Base-by-base conservation (phyloP, 2,329 filamentous ascomycete genomes). In the Aspergillus brunneoviolaceus region DNA sequence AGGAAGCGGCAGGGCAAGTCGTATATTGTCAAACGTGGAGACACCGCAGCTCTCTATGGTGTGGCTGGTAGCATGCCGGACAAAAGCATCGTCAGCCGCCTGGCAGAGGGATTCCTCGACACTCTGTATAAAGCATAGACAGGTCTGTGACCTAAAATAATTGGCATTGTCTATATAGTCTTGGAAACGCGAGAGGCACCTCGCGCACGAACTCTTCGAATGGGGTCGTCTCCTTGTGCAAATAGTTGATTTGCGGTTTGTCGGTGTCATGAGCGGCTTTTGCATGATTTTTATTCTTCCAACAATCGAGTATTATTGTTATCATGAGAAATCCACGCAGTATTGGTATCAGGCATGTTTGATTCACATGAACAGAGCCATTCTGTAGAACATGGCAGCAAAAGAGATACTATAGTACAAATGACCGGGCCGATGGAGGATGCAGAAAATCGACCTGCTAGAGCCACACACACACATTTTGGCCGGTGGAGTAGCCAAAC, bases 11-110 rank as follows among this genome's bases (percentile, higher is more conserved):
- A 87, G 76, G 88, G 87, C 39, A 86, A 87, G 74, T 71, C 72
- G 12, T 77, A 77, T 55, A 73, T 77, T 5, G 79, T 78, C 56
- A 82, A 83, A 64, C 82, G 81, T 5, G 87, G 79, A 2, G 91
- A 96, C 74, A 87, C 91, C 14, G 91, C 92, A 1, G 93, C 93
- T 4, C 79, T 99, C 63, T 99, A 99, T 77, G 95, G 95, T 57
- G 93, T 99, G 59, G 95, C 95, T 0, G 95, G 95, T 5, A 96
- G 91, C 71, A 78, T 99, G 76, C 95, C 95, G 1, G 96, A 99
- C 75, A 98, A 98, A 85, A 92, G 90, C 67, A 89, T 99, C 35
- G 92, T 99, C 33, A 91, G 91, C 65, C 91, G 96, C 69, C 79
- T 99, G 72, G 94, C 93, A 1, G 91, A 84, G 67, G 94, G 92